Base-by-base conservation (phyloP, 768 basidiomycete species). In the Hygrophorus russula region DNA sequence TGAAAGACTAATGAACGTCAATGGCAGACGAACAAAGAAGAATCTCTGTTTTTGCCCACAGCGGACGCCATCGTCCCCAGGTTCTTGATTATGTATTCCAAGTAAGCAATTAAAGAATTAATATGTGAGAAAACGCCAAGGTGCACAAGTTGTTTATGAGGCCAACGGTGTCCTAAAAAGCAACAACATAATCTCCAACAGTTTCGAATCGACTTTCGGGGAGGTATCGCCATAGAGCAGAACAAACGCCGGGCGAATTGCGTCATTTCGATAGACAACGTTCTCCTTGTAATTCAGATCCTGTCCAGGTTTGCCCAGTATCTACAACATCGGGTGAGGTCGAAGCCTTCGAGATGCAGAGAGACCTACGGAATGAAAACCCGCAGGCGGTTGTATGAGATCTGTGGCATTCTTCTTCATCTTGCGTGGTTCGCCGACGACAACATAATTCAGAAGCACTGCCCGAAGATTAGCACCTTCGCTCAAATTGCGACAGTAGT, bases 241-340 rank as follows among this genome's bases (percentile, higher is more conserved):
- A n/a, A n/a, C 63, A 58, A 72, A 82, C 0, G 76, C 76, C 13
- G 80, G 80, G 6, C 78, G 71, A 50, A 80, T 73, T 19, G 80
- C 78, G 49, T 80, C 78, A 51, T 80, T 80, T 35, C 64, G 53
- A 50, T 82, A 82, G 10, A 79, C 77, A 6, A 81, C 77, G 3
- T 76, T 80, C 56, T 82, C 80, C 56, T 76, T 76, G 46, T 80
- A 81, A 53, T 81, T 82, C 39, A 82, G 59, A 53, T 78, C 76
- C 31, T 58, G 60, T 1, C 80, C 80, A n/a, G 79, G 80, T 47
- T 73, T 66, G 2, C 80, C 80, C 6, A 74, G 59, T 15, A 82
- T 65, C 79, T 81, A 45, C 6, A 32, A 30, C 29, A 24, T 2
- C 29, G 11, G 36, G 47, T 27, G 42, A 41, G 32, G 36, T 31